Evolutionary conservation across 2,329 filamentous ascomycete genomes (phyloP), one percentile per base, ranked within the genome.

Genomic region (Talaromyces pinophilus): DNA sequence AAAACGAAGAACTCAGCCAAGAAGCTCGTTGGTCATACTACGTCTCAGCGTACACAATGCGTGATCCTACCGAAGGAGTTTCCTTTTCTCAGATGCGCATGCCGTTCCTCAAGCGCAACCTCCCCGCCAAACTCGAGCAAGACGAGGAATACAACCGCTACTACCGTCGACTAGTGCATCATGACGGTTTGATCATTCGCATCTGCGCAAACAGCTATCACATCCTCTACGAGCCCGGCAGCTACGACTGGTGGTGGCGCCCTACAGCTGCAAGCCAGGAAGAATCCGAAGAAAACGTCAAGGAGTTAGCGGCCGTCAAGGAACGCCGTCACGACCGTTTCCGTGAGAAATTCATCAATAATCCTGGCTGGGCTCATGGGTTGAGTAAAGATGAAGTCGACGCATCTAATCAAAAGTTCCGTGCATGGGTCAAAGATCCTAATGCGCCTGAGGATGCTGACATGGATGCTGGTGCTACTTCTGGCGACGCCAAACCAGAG

Each of bases 1-100:
- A 95, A 74, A 87, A 89, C 61, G 89, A 90, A 65, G 89, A 92
- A 69, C 85, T 88, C 28, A 85, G 83, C 62, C 79, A 82, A 3
- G 84, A 88, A 70, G 84, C 85, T 69, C 82, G 88, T 46, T 99
- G 95, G 95, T 92, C 94, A 72, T 96, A 96, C 81, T 99, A 99
- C 76, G 92, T 97, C 66, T 93, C 94, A 19, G 93, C 93, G 0
- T 98, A 91, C 78, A 91, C 92, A 71, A 92, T 92, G 69, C 86
- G 93, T 28, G 92, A 97, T 74, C 91, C 92, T 1, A 99, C 95
- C 0, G 92, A 95, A 78, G 91, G 91, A 15, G 85, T 95, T 2
- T 82, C 85, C 6, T 83, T 88, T 60, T 84, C 85, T 5, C 86
- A 86, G 59, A 84, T 92, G 72, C 87, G 86, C 68, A 90, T 88